Conservation (phyloP, 225 moss, liverwort and hornwort species). For the Sphagnum tenellum region DNA sequence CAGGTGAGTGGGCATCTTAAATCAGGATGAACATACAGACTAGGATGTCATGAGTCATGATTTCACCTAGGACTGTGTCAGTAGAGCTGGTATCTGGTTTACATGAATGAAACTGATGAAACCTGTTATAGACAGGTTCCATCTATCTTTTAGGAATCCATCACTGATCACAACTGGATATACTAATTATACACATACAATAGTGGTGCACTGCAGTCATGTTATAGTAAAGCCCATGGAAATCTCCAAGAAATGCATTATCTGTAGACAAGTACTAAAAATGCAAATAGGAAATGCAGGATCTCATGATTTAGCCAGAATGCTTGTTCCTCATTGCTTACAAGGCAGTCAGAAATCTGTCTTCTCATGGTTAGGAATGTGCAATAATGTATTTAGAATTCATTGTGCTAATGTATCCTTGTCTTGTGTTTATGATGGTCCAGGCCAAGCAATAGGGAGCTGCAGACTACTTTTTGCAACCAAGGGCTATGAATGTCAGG, state of each 20-base stretch:
- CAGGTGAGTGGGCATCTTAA: constrained; percentile 34
- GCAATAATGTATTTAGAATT: neutral
- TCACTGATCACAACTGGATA: too few relatives aligned
- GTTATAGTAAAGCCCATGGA: neutral
- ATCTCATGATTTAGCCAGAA: too few relatives aligned
- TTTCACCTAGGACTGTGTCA: neutral
- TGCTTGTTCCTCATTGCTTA: too few relatives aligned
- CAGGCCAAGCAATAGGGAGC: constrained; percentile 6
- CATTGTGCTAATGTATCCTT: neutral
- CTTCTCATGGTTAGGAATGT: too few relatives aligned
- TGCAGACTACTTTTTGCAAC: too few relatives aligned
- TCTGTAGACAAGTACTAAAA: neutral
- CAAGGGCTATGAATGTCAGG: too few relatives aligned
- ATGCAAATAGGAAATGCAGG: too few relatives aligned
- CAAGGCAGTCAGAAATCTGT: too few relatives aligned
- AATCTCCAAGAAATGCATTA: constrained; percentile 10
- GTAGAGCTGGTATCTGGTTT: too few relatives aligned
- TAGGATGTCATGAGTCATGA: neutral
- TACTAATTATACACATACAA: too few relatives aligned
- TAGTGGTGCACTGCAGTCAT: too few relatives aligned
- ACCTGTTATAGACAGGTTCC: neutral
- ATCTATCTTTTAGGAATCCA: neutral
- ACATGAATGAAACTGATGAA: neutral
- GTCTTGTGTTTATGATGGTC: neutral
- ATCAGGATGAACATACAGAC: neutral